These are phyloP conservation scores for Alternaria arborescens DNA, from an alignment of 2,329 filamentous ascomycete species.

Conservation along the genomic window DNA sequence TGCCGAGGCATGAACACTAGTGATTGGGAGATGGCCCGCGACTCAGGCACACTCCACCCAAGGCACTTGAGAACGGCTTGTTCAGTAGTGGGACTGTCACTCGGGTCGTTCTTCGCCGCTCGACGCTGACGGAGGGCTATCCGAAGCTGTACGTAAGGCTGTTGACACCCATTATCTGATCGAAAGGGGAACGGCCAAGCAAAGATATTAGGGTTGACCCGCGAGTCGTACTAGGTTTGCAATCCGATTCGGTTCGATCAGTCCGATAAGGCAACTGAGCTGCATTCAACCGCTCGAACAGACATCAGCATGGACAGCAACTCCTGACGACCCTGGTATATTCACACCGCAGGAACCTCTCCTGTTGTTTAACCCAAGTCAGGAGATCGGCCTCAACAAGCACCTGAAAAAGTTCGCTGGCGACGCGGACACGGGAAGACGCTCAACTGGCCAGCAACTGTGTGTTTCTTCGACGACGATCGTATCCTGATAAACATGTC, in stretches of 20 bases:
- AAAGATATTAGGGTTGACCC: background rate
- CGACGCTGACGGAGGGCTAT: background rate
- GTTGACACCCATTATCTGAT: background rate
- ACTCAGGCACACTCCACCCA: constrained; percentile 1
- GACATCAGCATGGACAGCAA: background rate
- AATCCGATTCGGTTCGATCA: constrained; percentile 8
- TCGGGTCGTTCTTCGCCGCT: constrained; percentile 2
- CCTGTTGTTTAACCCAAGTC: background rate
- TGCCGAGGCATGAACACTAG: constrained; percentile 12
- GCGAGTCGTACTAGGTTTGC: constrained; percentile 1
- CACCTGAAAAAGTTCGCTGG: background rate
- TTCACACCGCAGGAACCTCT: constrained; percentile 5
- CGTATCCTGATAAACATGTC: background rate
- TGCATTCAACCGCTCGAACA: background rate
- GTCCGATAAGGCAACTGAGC: constrained; percentile 1
- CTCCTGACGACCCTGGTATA: background rate
- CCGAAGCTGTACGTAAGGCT: background rate
- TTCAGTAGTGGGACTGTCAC: constrained; percentile 4
- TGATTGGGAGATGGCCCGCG: constrained; percentile 5
- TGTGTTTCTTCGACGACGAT: background rate
- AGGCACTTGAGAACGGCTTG: constrained; percentile 2
- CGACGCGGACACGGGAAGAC: background rate
- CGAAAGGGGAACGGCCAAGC: constrained; percentile 3
- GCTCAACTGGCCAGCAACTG: background rate
- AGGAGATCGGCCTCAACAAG: constrained; percentile 11